Conservation (phyloP, 1,139 yeast genomes). For the Saccharomyces hybrid region DNA sequence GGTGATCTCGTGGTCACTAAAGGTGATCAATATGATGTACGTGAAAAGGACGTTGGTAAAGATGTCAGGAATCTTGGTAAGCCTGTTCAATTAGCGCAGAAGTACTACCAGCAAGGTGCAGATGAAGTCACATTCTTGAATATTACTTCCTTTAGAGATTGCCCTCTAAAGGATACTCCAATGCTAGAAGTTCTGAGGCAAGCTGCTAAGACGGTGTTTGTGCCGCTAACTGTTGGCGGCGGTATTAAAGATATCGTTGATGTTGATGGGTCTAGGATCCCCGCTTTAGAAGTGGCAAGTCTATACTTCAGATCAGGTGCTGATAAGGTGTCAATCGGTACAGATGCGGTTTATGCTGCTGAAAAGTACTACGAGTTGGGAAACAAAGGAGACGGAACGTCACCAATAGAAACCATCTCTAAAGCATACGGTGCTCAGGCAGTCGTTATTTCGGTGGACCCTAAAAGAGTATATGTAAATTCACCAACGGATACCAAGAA, state of each 20-base stretch:
- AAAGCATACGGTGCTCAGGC: constrained; percentile 92
- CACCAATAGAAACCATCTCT: constrained; percentile 90
- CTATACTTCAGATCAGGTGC: constrained; percentile 93
- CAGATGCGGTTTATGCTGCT: constrained; percentile 93
- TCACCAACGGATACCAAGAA: constrained; percentile 56
- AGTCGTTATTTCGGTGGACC: constrained; percentile 94
- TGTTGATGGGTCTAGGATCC: constrained; percentile 65
- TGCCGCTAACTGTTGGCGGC: constrained; percentile 95
- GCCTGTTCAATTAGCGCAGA: constrained; percentile 88
- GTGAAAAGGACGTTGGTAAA: constrained; percentile 51
- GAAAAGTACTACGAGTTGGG: constrained; percentile 63
- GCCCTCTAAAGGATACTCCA: constrained; percentile 86
- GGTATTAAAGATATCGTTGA: constrained; percentile 88
- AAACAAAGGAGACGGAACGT: constrained; percentile 52
- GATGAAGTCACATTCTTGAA: constrained; percentile 93
- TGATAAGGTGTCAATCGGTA: constrained; percentile 92
- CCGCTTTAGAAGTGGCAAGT: constrained; percentile 87
- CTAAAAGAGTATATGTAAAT: constrained; percentile 70
- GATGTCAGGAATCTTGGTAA: constrained; percentile 90
- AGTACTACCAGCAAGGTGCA: constrained; percentile 88
- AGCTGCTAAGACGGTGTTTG: constrained; percentile 87
- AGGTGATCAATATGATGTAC: constrained; percentile 95
- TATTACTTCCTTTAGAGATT: constrained; percentile 89
- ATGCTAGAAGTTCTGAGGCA: constrained; percentile 81
- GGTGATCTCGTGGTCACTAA: constrained; percentile 96